Base-by-base conservation (phyloP, 2,329 filamentous ascomycete species). In the Aspergillus sp. region DNA sequence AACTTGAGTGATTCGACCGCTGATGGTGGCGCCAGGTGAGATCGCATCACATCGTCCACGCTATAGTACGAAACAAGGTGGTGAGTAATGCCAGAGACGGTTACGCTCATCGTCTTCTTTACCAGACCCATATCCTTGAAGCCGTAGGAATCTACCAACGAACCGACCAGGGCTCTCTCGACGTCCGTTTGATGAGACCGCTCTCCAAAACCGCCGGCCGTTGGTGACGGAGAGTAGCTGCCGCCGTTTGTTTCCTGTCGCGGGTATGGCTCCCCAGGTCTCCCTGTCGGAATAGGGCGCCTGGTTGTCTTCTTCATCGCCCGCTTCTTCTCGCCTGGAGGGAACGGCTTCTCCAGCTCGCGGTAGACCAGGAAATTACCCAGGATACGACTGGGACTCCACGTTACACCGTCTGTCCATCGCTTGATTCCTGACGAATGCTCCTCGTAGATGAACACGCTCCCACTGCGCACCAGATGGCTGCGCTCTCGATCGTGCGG, bases 71-170 rank as follows among this genome's bases (percentile, higher is more conserved):
- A 93, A 41, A 96, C 91, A 51, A 97, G 78, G 67, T 96, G 92
- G 68, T 96, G 92, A 2, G 86, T 87, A 2, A 92, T 83, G 2
- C 89, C 89, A 24, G 88, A 82, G 50, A 89, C 86, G 2, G 83
- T 86, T 39, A 96, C 85, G 65, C 89, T 93, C 74, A 96, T 92
- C 0, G 92, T 96, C 80, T 96, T 96, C 81, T 97, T 97, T 61
- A 96, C 85, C 41, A 97, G 76, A 0, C 93, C 92, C 1, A 86
- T 84, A 13, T 86, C 80, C 68, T 95, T 95, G 81, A 96, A 96
- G 32, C 87, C 85, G 66, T 96, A 96, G 0, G 89, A 92, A 74
- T 96, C 92, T n/a, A 93, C 85, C 12, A 96, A 80, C 1, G 91
- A 96, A 5, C 92, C 93, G 44, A 95, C 86, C 53, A 93, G 77